Percentiles rank a stretch among this genome's conserved stretches.
Evolutionary conservation across 768 basidiomycete species (phyloP).

Genomic region (Hortiboletus campestris): DNA sequence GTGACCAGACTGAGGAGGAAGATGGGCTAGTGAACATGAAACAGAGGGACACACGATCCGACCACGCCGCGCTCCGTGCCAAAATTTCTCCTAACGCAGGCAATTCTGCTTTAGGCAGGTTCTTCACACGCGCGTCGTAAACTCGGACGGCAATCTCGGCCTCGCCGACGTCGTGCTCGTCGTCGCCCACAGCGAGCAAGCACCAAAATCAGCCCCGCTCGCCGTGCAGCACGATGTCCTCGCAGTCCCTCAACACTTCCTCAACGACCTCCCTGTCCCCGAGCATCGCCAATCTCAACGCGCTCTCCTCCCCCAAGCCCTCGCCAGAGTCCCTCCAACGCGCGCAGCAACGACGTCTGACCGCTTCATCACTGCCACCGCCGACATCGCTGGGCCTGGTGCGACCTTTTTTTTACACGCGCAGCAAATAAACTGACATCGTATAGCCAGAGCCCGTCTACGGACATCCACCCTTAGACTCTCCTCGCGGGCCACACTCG

Average conservation of each 20-base stretch:
- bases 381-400: conserved; percentile 43
- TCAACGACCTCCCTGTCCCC: conserved; percentile 34
- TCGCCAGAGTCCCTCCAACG: conserved; percentile 10
- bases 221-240: conserved; percentile 23
- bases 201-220: conserved; percentile 16
- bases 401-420: not conserved
- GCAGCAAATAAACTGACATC: conserved; percentile 1
- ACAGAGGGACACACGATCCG: too few species aligned
- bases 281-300: conserved; percentile 34
- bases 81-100: conserved; percentile 26
- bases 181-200: conserved; percentile 31
- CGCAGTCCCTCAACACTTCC: conserved; percentile 31
- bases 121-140: conserved; percentile 19
- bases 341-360: conserved; percentile 38
- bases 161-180: conserved; percentile 24
- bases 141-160: conserved; percentile 16
- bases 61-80: conserved; percentile 6
- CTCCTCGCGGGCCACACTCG: conserved; percentile 54
- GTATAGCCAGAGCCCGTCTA: conserved; percentile 46
- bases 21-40: too few species aligned
- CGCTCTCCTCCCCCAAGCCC: conserved; percentile 31
- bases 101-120: conserved; percentile 15
- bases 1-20: too few species aligned
- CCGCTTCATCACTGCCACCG: conserved; percentile 41
- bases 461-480: conserved; percentile 28